phyloP scores from a whole-genome alignment of 2,329 filamentous ascomycete species.

The Fusarium citri region DNA sequence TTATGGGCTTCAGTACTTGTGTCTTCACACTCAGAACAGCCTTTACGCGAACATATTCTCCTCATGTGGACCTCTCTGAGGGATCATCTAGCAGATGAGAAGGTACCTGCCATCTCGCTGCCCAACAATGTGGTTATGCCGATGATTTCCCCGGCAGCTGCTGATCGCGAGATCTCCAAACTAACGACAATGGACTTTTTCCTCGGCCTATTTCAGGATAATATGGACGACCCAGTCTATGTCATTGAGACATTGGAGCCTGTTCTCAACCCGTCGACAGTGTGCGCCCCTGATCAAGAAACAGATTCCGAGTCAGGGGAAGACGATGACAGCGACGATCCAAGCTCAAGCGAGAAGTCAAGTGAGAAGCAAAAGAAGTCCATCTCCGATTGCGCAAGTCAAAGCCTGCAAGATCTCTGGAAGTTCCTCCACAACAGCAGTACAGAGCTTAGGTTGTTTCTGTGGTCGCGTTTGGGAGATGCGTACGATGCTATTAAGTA shows the following conservation, averaged over 20 bases:
- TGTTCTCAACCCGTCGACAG: constrained; percentile 79
- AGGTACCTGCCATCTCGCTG: constrained; percentile 65
- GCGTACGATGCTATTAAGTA: constrained; percentile 90
- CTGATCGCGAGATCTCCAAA: constrained; percentile 91
- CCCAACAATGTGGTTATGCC: constrained; percentile 91
- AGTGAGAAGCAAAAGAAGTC: constrained; percentile 46
- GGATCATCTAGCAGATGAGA: constrained; percentile 59
- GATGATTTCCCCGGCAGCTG: constrained; percentile 82
- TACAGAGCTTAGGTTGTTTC: constrained; percentile 83
- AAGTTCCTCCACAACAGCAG: constrained; percentile 86
- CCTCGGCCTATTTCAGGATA: constrained; percentile 85
- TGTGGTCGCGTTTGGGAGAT: constrained; percentile 92
- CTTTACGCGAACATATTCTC: constrained; percentile 67
- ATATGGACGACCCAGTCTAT: constrained; percentile 81
- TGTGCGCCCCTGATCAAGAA: constrained; percentile 52
- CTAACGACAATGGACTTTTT: constrained; percentile 98
- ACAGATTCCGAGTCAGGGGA: constrained; percentile 4
- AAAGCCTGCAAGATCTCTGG: constrained; percentile 79
- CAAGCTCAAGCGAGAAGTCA: constrained; percentile 18
- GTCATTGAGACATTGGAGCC: constrained; percentile 95
- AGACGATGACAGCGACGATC: constrained; percentile 15
- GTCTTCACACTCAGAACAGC: constrained; percentile 64
- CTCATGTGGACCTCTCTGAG: constrained; percentile 69
- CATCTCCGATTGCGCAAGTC: constrained; percentile 64
- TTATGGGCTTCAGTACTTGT: constrained; percentile 68